These are phyloP conservation scores for Dryas octopetala DNA, from an alignment of 306 rosid species.

Conservation along the genomic window DNA sequence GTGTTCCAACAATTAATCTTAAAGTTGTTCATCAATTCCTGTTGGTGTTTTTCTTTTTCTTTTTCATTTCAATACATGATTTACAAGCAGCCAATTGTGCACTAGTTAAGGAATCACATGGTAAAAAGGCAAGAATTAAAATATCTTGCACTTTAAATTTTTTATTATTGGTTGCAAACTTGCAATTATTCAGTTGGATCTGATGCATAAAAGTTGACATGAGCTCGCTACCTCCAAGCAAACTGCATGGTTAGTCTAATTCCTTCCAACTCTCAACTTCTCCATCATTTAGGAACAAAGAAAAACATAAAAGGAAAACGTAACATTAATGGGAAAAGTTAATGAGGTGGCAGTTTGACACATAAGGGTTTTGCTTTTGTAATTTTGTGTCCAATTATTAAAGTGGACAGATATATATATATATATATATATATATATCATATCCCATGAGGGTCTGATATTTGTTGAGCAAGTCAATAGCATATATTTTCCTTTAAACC, in stretches of 20 bases:
- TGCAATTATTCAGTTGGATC: no score
- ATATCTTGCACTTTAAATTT: no score
- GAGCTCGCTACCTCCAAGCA: no score
- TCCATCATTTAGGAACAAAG: neutral
- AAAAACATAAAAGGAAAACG: neutral
- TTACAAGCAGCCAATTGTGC: no score
- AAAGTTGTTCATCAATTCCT: no score
- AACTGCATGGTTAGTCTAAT: neutral
- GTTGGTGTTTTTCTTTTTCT: no score
- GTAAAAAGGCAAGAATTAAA: no score
- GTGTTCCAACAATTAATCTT: no score
- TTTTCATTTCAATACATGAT: no score
- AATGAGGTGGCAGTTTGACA: neutral
- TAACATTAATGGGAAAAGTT: neutral
- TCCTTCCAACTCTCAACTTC: conserved; percentile 3
- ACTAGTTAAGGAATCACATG: no score
- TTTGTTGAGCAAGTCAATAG: neutral
- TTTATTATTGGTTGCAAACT: no score
- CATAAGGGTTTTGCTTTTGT: neutral
- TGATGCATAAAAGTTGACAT: no score
- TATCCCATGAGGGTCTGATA: neutral
- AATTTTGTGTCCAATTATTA: neutral
- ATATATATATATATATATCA: neutral
- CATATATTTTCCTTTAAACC: neutral
- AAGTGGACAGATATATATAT: neutral